phyloP scores from a whole-genome alignment of 1,284 basidiomycete genomes.

The Sanghuangporus weigelae region DNA sequence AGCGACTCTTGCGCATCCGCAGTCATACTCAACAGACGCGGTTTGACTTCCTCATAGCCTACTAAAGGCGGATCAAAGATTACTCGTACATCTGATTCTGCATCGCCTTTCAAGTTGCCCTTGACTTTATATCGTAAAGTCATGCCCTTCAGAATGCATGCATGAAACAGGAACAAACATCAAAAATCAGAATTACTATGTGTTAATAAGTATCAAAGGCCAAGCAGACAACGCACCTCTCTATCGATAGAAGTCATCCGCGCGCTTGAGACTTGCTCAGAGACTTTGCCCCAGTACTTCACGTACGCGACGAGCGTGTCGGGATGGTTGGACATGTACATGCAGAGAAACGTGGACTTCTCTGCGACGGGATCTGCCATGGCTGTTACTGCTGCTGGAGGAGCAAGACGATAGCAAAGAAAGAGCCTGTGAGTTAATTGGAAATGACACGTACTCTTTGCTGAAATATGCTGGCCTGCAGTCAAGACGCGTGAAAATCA shows the following conservation, averaged over 20 bases:
- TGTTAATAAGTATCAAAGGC: neutral
- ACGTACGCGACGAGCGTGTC: slow-evolving; percentile 77
- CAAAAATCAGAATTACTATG: neutral
- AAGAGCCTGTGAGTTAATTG: neutral
- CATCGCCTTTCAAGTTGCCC: slow-evolving; percentile 31
- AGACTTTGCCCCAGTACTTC: slow-evolving; percentile 65
- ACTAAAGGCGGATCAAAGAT: slow-evolving; percentile 62
- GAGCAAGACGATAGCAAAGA: neutral
- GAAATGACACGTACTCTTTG: neutral
- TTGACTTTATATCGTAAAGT: slow-evolving; percentile 56
- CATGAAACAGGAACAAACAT: neutral
- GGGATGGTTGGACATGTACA: slow-evolving; percentile 79
- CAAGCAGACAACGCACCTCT: slow-evolving; percentile 36
- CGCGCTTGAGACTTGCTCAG: slow-evolving; percentile 46
- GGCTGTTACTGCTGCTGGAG: neutral
- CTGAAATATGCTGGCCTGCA: too few species aligned
- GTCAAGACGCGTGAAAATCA: too few species aligned
- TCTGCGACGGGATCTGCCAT: slow-evolving; percentile 58
- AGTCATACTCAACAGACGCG: slow-evolving; percentile 70
- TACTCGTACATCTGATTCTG: slow-evolving; percentile 46
- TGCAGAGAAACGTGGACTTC: slow-evolving; percentile 69
- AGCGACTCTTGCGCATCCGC: slow-evolving; percentile 64
- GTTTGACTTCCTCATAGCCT: slow-evolving; percentile 76
- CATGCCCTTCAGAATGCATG: slow-evolving; percentile 50
- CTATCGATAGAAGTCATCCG: slow-evolving; percentile 63